A percentile compares a stretch with the other conserved stretches of the same genome.
Evolutionary conservation across 768 basidiomycete genomes (phyloP).

Genomic region (Auriculariales sp.): DNA sequence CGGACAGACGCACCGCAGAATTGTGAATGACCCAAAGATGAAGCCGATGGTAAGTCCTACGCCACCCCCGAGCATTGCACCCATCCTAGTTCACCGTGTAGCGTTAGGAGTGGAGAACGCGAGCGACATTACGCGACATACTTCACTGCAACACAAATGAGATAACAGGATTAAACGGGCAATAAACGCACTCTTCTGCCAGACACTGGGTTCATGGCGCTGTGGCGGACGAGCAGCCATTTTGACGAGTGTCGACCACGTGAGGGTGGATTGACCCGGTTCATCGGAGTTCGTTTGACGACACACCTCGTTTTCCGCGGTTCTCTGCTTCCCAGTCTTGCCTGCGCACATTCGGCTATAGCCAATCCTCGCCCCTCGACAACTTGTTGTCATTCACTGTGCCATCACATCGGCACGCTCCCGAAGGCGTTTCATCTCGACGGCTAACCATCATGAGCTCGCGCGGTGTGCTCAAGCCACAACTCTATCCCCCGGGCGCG

Average conservation of each 20-base stretch:
- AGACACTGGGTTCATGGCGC: neutral
- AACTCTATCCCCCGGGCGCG: too few relatives aligned
- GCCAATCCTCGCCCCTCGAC: neutral
- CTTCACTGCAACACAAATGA: neutral
- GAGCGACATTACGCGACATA: too few relatives aligned
- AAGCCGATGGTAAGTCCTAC: conserved; percentile 96
- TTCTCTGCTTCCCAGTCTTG: neutral
- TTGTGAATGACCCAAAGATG: conserved; percentile 88
- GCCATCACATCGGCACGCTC: too few relatives aligned
- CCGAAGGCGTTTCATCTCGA: too few relatives aligned
- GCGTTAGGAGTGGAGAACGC: too few relatives aligned
- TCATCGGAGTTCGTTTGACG: neutral
- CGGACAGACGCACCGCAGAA: conserved; percentile 53
- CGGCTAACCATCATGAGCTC: too few relatives aligned
- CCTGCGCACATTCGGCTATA: neutral
- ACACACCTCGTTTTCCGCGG: neutral
- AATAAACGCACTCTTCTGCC: neutral
- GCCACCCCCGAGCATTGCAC: conserved; percentile 81
- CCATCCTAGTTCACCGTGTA: conserved; percentile 43
- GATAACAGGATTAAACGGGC: neutral
- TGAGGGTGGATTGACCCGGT: neutral
- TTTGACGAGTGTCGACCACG: neutral
- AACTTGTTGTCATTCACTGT: too few relatives aligned
- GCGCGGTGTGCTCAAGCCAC: too few relatives aligned
- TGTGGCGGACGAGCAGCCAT: neutral